phyloP scores from a whole-genome alignment of 1,284 basidiomycete genomes.

The Naganishia sp. region DNA sequence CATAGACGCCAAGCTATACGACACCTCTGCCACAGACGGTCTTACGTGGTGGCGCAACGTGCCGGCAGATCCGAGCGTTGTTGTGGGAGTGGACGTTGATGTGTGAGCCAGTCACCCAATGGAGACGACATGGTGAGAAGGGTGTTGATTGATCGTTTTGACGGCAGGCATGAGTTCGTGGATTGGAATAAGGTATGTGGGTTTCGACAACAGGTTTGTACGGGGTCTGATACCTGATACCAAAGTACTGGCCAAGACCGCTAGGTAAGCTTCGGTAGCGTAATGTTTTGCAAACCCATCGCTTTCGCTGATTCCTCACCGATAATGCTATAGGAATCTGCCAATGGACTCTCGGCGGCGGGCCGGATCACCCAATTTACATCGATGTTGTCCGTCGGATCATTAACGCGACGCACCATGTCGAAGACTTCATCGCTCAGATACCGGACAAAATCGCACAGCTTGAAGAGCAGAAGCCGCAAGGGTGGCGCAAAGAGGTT shows the following conservation, averaged over 20 bases:
- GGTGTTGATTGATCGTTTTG: not conserved
- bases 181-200: constrained; percentile 15
- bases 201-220: not conserved
- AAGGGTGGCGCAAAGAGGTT: constrained; percentile 11
- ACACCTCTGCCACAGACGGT: constrained; percentile 42
- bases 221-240: constrained; percentile 35
- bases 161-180: constrained; percentile 9
- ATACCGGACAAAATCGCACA: constrained; percentile 23
- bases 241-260: constrained; percentile 45
- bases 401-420: constrained; percentile 43
- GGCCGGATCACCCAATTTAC: constrained; percentile 52
- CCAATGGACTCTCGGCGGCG: constrained; percentile 52
- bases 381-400: constrained; percentile 51
- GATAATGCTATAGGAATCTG: constrained; percentile 37
- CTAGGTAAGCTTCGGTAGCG: constrained; percentile 34
- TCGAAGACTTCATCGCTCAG: constrained; percentile 38
- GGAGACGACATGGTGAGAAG: no score
- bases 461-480: not conserved
- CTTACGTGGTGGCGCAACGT: constrained; percentile 35
- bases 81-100: constrained; percentile 54
- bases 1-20: constrained; percentile 38
- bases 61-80: constrained; percentile 44
- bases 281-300: no score
- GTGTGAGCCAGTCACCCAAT: constrained; percentile 36
- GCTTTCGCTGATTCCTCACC: not conserved